phyloP scores from a whole-genome alignment of 306 rosid genomes.

The Malus sylvestris region DNA sequence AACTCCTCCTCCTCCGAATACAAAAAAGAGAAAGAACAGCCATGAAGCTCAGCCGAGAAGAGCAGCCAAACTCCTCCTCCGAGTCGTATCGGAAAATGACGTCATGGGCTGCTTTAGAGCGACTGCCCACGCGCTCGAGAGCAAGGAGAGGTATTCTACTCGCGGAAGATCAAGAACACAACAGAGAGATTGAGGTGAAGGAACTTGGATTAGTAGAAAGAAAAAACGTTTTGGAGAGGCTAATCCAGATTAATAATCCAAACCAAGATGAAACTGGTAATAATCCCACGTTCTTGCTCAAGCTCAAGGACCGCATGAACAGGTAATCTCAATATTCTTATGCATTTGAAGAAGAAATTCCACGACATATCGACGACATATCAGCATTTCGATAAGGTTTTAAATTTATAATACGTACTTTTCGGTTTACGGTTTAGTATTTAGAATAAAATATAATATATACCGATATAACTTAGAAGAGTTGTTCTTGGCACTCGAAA shows the following conservation, averaged over 20 bases:
- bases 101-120: constrained; percentile 2
- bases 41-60: no score
- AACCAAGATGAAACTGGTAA: neutral
- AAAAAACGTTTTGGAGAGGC: neutral
- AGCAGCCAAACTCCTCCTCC: neutral
- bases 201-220: neutral
- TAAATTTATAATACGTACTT: no score
- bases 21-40: no score
- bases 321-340: neutral
- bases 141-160: neutral
- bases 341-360: no score
- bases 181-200: neutral
- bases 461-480: no score
- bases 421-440: no score
- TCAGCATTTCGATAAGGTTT: no score
- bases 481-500: no score
- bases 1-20: no score
- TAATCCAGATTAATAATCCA: neutral
- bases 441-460: no score
- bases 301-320: neutral
- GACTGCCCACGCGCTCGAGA: neutral
- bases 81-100: neutral
- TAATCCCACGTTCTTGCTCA: neutral
- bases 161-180: neutral
- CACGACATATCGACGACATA: no score